Evolutionary conservation across 306 rosid species (phyloP), one percentile per base, ranked within the genome.

Genomic region (Fagus sylvatica): DNA sequence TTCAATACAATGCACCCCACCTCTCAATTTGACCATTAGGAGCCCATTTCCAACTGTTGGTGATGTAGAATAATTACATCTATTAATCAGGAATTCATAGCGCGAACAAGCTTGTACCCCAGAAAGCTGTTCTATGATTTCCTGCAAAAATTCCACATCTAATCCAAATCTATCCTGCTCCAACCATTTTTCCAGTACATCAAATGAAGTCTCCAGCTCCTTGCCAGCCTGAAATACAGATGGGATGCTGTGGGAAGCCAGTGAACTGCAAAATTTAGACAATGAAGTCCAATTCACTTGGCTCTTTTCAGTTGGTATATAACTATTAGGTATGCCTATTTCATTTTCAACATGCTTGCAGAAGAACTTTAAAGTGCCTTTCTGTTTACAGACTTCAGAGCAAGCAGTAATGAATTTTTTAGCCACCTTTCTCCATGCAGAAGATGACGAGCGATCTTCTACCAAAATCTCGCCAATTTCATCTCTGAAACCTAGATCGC

Each of bases 151-250:
- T 79, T 91, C 97, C 41, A 80, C 88, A 78, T 96, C 96, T 77
- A 96, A 80, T 77, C 99, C 99, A 86, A 93, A 90, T 83, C 99
- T 93, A 78, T 96, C 99, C 80, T 89, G 96, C 74, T 86, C 96
- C 84, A 96, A 82, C 99, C 99, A 96, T 80, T 85, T 93, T 61
- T 71, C 84, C 69, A 92, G 79, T 43, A 71, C 46, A 74, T 89
- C 88, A 55, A 71, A 53, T 8, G 82, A 62, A 77, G 70, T 67
- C 49, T 85, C 79, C 36, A 69, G 78, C 73, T 91, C 96, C 77
- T 83, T 80, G 53, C 86, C 80, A 5, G 82, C 82, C 71, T 80
- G 76, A 73, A 88, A 49, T 73, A 82, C 71, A 71, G 89, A 84
- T 48, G 91, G 89, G 55, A 91, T 79, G 53, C 85, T 57, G 53